phyloP scores from a whole-genome alignment of 768 basidiomycete genomes.

The Sistotremastrum suecicum region DNA sequence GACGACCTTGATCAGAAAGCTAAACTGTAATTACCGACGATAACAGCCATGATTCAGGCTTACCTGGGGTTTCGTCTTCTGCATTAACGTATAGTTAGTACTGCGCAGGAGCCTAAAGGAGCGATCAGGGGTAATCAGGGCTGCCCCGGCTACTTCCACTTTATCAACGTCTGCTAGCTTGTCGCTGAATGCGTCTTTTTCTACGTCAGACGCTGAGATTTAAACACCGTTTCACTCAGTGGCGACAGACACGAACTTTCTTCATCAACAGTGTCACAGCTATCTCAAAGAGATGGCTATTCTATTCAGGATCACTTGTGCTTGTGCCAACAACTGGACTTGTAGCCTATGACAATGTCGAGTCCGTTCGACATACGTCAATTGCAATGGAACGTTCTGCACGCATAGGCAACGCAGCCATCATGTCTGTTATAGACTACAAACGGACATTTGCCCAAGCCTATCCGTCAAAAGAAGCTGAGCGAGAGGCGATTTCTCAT shows the following conservation, averaged over 20 bases:
- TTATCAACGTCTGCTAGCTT: too few relatives aligned
- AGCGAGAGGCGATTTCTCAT: slow-evolving; percentile 42
- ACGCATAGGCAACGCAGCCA: slow-evolving; percentile 35
- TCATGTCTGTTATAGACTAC: slow-evolving; percentile 56
- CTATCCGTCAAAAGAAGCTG: slow-evolving; percentile 38
- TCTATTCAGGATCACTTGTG: slow-evolving; percentile 13
- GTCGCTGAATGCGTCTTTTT: too few relatives aligned
- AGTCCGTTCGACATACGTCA: slow-evolving; percentile 61
- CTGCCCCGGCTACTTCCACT: too few relatives aligned
- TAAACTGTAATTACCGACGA: slow-evolving; percentile 23
- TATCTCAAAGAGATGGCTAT: slow-evolving; percentile 2
- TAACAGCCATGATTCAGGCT: too few relatives aligned
- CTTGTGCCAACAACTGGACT: slow-evolving; percentile 19
- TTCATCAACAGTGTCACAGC: too few relatives aligned
- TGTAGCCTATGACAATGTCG: slow-evolving; percentile 49
- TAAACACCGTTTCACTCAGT: too few relatives aligned
- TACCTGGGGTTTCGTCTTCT: too few relatives aligned
- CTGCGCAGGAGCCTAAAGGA: too few relatives aligned
- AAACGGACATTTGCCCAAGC: slow-evolving; percentile 45
- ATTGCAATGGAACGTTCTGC: slow-evolving; percentile 71
- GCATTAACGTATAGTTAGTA: too few relatives aligned
- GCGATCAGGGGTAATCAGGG: too few relatives aligned
- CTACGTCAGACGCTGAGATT: too few relatives aligned
- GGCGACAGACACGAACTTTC: too few relatives aligned
- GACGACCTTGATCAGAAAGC: slow-evolving; percentile 18